These are phyloP conservation scores for Neonectria magnoliae DNA, from an alignment of 2,329 filamentous ascomycete genomes.

Conservation along the genomic window DNA sequence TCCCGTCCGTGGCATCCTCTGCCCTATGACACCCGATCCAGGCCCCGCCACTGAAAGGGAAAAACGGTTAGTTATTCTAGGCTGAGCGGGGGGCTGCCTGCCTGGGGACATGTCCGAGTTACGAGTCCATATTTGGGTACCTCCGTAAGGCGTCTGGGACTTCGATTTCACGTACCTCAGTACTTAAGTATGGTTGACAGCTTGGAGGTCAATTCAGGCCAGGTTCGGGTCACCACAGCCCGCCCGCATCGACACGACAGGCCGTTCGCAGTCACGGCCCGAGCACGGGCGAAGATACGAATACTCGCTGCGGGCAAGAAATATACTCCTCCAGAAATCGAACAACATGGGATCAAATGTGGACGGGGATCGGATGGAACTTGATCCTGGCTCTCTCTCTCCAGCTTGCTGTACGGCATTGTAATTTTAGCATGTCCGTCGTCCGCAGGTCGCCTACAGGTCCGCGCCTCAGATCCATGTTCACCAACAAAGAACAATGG, in stretches of 20 bases:
- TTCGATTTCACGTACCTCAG: background rate
- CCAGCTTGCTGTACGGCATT: constrained; percentile 3
- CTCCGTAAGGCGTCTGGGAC: background rate
- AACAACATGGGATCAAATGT: too few species aligned
- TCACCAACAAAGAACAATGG: background rate
- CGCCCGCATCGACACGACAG: background rate
- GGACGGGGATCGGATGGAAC: background rate
- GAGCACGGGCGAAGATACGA: background rate
- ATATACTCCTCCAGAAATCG: too few species aligned
- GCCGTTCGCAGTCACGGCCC: background rate
- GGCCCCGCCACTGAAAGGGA: background rate
- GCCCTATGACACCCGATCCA: background rate
- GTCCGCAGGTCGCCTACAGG: background rate
- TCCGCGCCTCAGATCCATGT: background rate
- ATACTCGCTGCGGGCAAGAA: background rate
- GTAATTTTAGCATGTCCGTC: constrained; percentile 2
- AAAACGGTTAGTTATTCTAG: background rate
- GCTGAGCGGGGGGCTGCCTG: background rate
- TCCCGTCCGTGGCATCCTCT: background rate
- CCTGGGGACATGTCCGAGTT: background rate
- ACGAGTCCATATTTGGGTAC: background rate
- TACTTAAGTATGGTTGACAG: background rate
- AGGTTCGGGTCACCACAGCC: background rate
- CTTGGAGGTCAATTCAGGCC: background rate
- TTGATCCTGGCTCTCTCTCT: background rate